Conservation (phyloP, 2,329 filamentous ascomycete genomes). For the Talaromyces albobiverticillius region DNA sequence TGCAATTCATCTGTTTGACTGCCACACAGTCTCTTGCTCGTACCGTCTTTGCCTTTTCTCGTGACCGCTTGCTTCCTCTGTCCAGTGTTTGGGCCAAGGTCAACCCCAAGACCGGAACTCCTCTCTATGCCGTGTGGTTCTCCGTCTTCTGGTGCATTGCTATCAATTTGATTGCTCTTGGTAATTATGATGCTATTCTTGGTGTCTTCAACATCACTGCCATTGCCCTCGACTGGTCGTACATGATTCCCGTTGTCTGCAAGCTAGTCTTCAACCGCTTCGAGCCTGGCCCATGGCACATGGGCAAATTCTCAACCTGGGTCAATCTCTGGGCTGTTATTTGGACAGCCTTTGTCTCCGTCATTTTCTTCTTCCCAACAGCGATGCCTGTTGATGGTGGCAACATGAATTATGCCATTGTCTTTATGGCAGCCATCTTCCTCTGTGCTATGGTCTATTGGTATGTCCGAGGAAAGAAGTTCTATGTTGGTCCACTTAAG, state of each 20-base stretch:
- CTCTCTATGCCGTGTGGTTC: slow-evolving; percentile 56
- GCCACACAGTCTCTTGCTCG: slow-evolving; percentile 45
- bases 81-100: slow-evolving; percentile 51
- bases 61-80: slow-evolving; percentile 51
- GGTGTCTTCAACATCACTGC: slow-evolving; percentile 47
- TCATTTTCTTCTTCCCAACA: slow-evolving; percentile 56
- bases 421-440: slow-evolving; percentile 14
- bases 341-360: slow-evolving; percentile 54
- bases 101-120: slow-evolving; percentile 49
- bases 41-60: slow-evolving; percentile 56
- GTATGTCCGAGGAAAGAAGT: slow-evolving; percentile 13
- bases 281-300: slow-evolving; percentile 52
- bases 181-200: slow-evolving; percentile 47
- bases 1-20: slow-evolving; percentile 16
- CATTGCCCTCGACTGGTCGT: slow-evolving; percentile 42
- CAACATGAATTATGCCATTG: slow-evolving; percentile 33
- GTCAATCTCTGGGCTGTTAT: slow-evolving; percentile 50
- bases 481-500: slow-evolving; percentile 16
- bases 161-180: slow-evolving; percentile 60
- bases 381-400: slow-evolving; percentile 44
- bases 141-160: slow-evolving; percentile 53
- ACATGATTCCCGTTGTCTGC: slow-evolving; percentile 57
- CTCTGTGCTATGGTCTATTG: slow-evolving; percentile 14
- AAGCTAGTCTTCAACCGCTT: slow-evolving; percentile 51
- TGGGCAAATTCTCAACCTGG: slow-evolving; percentile 41